Evolutionary conservation across 2,329 filamentous ascomycete species (phyloP).

Genomic region (Fusarium sp.): DNA sequence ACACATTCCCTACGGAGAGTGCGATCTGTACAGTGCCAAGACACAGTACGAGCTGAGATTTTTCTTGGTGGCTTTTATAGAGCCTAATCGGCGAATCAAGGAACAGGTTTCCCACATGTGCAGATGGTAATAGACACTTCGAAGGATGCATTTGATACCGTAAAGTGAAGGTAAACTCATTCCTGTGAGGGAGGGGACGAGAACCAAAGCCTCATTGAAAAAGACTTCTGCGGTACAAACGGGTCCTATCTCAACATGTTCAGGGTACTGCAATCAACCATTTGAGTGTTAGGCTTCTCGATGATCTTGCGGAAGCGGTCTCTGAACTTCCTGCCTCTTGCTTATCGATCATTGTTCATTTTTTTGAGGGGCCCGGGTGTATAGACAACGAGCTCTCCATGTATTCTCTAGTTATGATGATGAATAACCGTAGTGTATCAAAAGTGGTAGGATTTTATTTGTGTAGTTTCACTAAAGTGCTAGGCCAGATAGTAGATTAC

Average conservation of each 20-base stretch:
- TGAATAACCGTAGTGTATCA: not conserved
- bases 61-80: slow-evolving; percentile 32
- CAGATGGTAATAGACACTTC: slow-evolving; percentile 24
- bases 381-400: not conserved
- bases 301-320: not conserved
- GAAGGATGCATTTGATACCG: not conserved
- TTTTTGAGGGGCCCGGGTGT: not conserved
- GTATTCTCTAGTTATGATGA: not conserved
- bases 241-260: not conserved
- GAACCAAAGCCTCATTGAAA: not conserved
- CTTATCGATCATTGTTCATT: not conserved
- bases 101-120: slow-evolving; percentile 30
- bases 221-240: not conserved
- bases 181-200: not conserved
- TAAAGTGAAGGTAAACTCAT: not conserved
- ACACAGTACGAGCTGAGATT: slow-evolving; percentile 22
- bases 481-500: slow-evolving; percentile 31
- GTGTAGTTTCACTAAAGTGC: slow-evolving; percentile 1
- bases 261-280: not conserved
- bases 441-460: not conserved
- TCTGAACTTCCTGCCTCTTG: not conserved
- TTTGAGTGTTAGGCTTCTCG: not conserved
- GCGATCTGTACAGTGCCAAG: slow-evolving; percentile 22
- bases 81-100: slow-evolving; percentile 31
- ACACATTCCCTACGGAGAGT: slow-evolving; percentile 8